phyloP scores from a whole-genome alignment of 2,329 filamentous ascomycete species.

The Endothia cerciana region DNA sequence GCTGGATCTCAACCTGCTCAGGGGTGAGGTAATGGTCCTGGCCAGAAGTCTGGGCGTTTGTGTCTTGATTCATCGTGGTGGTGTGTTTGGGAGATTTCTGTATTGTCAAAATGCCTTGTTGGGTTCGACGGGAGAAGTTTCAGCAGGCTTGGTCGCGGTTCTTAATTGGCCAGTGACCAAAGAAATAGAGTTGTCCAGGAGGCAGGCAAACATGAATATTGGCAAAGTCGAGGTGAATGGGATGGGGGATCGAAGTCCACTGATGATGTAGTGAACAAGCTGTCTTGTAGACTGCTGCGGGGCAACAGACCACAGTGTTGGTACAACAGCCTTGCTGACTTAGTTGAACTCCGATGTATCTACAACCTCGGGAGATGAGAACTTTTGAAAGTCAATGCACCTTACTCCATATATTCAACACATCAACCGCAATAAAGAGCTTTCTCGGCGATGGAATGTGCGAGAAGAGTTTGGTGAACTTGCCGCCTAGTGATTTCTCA shows the following conservation, averaged over 20 bases:
- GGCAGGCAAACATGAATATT: background rate
- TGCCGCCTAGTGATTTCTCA: too few relatives aligned
- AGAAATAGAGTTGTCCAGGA: background rate
- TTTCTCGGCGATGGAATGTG: too few relatives aligned
- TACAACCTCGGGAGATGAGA: too few relatives aligned
- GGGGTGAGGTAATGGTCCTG: background rate
- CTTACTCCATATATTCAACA: too few relatives aligned
- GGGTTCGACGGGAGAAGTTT: too few relatives aligned
- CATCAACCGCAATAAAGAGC: too few relatives aligned
- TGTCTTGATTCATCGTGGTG: background rate
- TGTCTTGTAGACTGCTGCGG: background rate
- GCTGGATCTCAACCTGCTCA: background rate
- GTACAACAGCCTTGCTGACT: background rate
- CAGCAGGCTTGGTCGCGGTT: background rate
- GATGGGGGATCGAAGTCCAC: too few relatives aligned
- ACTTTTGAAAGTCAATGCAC: too few relatives aligned
- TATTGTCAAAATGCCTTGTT: background rate
- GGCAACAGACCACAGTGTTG: background rate
- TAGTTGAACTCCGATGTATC: too few relatives aligned
- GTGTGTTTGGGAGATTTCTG: background rate
- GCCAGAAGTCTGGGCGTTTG: background rate
- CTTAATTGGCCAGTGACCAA: background rate
- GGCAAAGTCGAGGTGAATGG: too few relatives aligned
- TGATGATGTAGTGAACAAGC: background rate
- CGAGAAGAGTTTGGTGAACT: too few relatives aligned